These are phyloP conservation scores for Eucalyptus caleyi DNA, from an alignment of 345 rosid genomes.

Conservation along the genomic window DNA sequence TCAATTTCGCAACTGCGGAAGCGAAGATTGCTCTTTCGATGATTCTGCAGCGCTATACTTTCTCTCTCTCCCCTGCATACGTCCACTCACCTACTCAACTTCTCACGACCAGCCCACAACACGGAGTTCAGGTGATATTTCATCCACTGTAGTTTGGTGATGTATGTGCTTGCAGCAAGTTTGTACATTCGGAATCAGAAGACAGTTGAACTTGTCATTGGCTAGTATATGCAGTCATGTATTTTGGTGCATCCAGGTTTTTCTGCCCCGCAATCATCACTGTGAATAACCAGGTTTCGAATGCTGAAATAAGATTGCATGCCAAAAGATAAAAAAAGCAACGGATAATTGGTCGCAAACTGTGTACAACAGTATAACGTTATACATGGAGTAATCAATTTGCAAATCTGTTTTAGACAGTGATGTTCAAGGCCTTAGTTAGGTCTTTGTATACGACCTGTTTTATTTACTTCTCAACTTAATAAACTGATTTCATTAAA, in stretches of 20 bases:
- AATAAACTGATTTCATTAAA: not conserved
- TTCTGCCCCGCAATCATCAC: not conserved
- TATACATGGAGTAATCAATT: not conserved
- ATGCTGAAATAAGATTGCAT: not conserved
- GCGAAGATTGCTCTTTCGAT: slow-evolving; percentile 26
- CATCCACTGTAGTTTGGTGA: not conserved
- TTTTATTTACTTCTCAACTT: not conserved
- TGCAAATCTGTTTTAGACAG: not conserved
- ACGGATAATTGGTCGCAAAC: not conserved
- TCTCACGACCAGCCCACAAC: slow-evolving; percentile 10
- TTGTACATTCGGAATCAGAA: not conserved
- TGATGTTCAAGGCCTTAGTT: not conserved
- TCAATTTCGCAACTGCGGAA: slow-evolving; percentile 15
- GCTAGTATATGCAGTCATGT: not conserved
- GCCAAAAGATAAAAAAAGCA: not conserved
- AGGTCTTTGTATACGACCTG: not conserved
- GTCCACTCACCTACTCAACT: slow-evolving; percentile 15
- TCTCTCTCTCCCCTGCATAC: slow-evolving; percentile 21
- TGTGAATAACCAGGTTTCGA: not conserved
- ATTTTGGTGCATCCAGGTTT: not conserved
- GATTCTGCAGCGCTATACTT: slow-evolving; percentile 32
- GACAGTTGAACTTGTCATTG: not conserved
- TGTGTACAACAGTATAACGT: not conserved
- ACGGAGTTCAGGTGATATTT: slow-evolving; percentile 27
- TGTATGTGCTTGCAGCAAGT: not conserved